Evolutionary conservation across 345 rosid genomes (phyloP), one percentile per base, ranked within the genome.

Genomic region (Melastoma malabathricum): DNA sequence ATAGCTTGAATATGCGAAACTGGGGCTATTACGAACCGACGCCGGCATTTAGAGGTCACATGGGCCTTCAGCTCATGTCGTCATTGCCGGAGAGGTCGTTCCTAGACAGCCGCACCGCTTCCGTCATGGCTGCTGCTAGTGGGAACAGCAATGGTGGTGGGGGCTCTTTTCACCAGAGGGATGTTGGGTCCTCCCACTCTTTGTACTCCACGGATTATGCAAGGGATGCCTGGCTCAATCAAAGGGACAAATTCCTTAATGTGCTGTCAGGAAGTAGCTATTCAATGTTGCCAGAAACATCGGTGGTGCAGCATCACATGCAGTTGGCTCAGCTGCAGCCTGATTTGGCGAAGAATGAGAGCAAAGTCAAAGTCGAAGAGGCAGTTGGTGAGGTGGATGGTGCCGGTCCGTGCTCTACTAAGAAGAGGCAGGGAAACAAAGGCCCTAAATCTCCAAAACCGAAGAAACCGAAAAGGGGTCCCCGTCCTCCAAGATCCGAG

Each of bases 1-100:
- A 67, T 31, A 54, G 60, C 20, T 55, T 67, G 56, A 55, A 67
- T 48, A 57, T 68, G 50, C 50, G 56, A 8, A 55, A 59, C 56
- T 68, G 72, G 72, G 65, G 65, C 15, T 68, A 63, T 43, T 68
- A 68, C 29, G 72, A 68, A 18, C 57, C 67, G 13, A 47, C 58
- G 14, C 44, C 46, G 25, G 38, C 67, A 38, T 20, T 59, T 47
- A 47, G 59, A 25, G 54, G 72, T 41, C 64, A 63, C 29, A 56
- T 63, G 10, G 62, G 59, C 22, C 61, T 63, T 44, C 68, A 68
- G 62, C 64, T 68, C 45, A 50, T 52, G 65, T 43, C 62, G 1
- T 18, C 49, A 6, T 18, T 59, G 59, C 61, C 52, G 0, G 67
- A 62, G 49, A 63, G 64, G 48, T 52, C 61, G 12, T 20, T 63